These are phyloP conservation scores for Suaeda aralocaspica DNA, from an alignment of 148 eudicot species.

Conservation along the genomic window DNA sequence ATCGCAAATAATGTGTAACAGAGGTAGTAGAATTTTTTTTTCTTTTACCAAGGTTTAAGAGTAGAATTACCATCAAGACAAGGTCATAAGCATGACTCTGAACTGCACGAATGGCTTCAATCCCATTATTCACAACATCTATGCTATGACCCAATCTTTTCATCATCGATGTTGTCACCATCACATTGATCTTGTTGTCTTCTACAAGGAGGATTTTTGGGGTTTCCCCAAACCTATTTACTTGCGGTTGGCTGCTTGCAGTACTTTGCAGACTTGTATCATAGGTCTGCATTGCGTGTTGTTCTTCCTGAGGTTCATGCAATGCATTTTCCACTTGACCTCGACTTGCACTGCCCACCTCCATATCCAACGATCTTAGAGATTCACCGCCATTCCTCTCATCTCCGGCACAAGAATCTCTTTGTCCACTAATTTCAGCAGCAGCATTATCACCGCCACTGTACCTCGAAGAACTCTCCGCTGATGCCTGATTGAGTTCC, in stretches of 20 bases:
- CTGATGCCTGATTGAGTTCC: slow-evolving; percentile 32
- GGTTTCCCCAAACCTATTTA: slow-evolving; percentile 23
- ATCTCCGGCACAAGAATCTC: slow-evolving; percentile 17
- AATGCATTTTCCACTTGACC: slow-evolving; percentile 19
- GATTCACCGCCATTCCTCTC: slow-evolving; percentile 22
- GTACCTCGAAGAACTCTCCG: slow-evolving; percentile 29
- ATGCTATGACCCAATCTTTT: slow-evolving; percentile 66
- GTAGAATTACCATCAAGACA: slow-evolving; percentile 82
- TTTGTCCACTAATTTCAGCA: slow-evolving; percentile 13
- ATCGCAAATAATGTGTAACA: too few relatives aligned
- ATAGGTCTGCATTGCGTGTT: slow-evolving; percentile 24
- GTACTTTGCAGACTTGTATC: slow-evolving; percentile 43
- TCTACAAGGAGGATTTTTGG: slow-evolving; percentile 89
- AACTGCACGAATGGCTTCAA: slow-evolving; percentile 85
- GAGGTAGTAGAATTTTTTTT: too few relatives aligned
- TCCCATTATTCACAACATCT: slow-evolving; percentile 79
- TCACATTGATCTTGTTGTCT: slow-evolving; percentile 81
- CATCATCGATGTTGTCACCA: slow-evolving; percentile 89
- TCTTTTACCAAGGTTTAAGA: too few relatives aligned
- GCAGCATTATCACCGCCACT: slow-evolving; percentile 22
- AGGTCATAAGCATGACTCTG: slow-evolving; percentile 57
- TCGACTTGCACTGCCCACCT: slow-evolving; percentile 14
- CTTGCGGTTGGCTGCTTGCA: slow-evolving; percentile 42
- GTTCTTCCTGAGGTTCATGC: slow-evolving; percentile 27
- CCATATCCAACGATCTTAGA: slow-evolving; percentile 18